Percentiles rank a stretch among this genome's conserved stretches.
Evolutionary conservation across 352 stramenopile species (phyloP).

Genomic region (Globisporangium rhizosaccharum): DNA sequence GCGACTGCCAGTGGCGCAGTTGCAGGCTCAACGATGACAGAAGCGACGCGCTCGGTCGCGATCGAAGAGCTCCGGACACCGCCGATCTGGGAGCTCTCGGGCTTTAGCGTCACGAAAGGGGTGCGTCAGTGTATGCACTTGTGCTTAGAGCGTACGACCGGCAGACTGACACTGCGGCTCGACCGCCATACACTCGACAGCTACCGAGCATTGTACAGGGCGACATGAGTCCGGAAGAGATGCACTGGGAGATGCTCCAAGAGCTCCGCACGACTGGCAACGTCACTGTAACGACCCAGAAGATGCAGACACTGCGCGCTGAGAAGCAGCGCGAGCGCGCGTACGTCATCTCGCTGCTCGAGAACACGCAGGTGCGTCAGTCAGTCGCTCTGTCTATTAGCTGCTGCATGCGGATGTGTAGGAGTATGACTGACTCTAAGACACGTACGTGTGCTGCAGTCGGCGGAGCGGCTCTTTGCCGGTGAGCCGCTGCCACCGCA

Average conservation of each 20-base stretch:
- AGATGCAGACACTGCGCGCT: slow-evolving; percentile 26
- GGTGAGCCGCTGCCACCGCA: slow-evolving; percentile 31
- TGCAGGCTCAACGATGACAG: slow-evolving; percentile 26
- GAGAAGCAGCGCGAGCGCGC: slow-evolving; percentile 54
- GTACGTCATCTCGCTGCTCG: slow-evolving; percentile 36
- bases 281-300: slow-evolving; percentile 32
- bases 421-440: not conserved
- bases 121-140: slow-evolving; percentile 23
- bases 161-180: too few species aligned
- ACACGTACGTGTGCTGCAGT: slow-evolving; percentile 4
- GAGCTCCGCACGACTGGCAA: slow-evolving; percentile 44
- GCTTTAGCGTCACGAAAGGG: slow-evolving; percentile 57
- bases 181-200: slow-evolving; percentile 10
- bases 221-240: slow-evolving; percentile 60
- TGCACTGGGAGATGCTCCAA: slow-evolving; percentile 54
- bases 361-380: slow-evolving; percentile 22
- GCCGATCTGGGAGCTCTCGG: slow-evolving; percentile 57
- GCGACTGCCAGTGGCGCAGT: slow-evolving; percentile 11
- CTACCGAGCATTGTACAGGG: slow-evolving; percentile 50
- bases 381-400: not conserved
- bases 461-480: slow-evolving; percentile 44
- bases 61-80: slow-evolving; percentile 56
- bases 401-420: not conserved
- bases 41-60: slow-evolving; percentile 35
- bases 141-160: not conserved